phyloP scores from a whole-genome alignment of 2,329 filamentous ascomycete genomes.

The Monilinia fructigena region DNA sequence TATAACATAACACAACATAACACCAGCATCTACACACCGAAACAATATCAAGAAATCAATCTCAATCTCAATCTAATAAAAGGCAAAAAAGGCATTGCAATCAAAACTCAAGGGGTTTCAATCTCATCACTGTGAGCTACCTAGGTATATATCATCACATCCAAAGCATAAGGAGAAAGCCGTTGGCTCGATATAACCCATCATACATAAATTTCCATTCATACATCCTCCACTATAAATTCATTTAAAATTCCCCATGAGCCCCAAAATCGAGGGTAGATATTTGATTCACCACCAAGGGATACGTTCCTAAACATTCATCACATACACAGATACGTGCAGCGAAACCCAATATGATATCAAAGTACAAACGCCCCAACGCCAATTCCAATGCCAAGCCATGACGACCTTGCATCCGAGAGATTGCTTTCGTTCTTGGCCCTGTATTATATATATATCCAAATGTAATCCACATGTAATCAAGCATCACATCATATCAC shows the following conservation, averaged over 20 bases:
- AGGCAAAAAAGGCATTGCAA: too few relatives aligned
- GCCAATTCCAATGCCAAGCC: not conserved
- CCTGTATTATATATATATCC: slow-evolving; percentile 1
- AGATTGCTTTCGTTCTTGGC: not conserved
- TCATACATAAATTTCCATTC: too few relatives aligned
- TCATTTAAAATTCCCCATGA: not conserved
- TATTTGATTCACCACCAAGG: not conserved
- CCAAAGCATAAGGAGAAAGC: too few relatives aligned
- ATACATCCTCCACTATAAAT: not conserved
- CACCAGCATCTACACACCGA: too few relatives aligned
- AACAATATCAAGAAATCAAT: too few relatives aligned
- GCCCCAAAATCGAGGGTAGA: not conserved
- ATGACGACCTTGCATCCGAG: not conserved
- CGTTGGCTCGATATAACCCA: too few relatives aligned
- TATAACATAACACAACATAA: too few relatives aligned
- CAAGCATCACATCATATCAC: not conserved
- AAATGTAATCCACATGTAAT: not conserved
- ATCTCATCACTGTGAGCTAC: too few relatives aligned
- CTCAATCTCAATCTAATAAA: too few relatives aligned
- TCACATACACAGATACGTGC: not conserved
- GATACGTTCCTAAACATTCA: not conserved
- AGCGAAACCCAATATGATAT: not conserved
- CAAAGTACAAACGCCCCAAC: not conserved
- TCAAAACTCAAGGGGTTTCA: too few relatives aligned
- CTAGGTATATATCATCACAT: too few relatives aligned